Conservation (phyloP, 352 stramenopile species). For the Pythium phragmiticola region DNA sequence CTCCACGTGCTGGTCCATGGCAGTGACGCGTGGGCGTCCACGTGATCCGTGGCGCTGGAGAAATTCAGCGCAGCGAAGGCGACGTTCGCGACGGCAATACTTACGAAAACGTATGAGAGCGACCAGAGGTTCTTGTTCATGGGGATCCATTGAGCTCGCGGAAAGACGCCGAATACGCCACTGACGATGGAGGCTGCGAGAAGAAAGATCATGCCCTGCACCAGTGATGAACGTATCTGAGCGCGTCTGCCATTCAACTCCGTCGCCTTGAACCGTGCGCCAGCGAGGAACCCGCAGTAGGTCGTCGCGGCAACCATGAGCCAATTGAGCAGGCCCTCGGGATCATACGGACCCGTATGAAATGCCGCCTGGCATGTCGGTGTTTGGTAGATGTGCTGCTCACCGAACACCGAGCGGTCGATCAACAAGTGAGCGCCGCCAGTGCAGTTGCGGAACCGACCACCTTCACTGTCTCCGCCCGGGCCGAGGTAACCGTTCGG, state of each 20-base stretch:
- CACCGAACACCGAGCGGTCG: conserved; percentile 59
- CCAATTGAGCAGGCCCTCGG: conserved; percentile 79
- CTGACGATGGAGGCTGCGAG: background rate
- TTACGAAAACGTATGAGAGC: conserved; percentile 60
- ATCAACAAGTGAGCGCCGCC: conserved; percentile 76
- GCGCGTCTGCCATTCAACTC: background rate
- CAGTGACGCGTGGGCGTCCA: conserved; percentile 22
- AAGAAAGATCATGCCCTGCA: background rate
- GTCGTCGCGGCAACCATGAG: conserved; percentile 57
- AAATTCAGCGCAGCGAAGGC: conserved; percentile 25
- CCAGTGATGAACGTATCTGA: background rate
- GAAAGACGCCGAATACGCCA: conserved; percentile 18
- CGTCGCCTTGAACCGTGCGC: conserved; percentile 28
- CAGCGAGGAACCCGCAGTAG: conserved; percentile 66
- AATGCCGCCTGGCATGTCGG: conserved; percentile 62
- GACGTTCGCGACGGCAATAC: conserved; percentile 35
- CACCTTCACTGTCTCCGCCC: conserved; percentile 48
- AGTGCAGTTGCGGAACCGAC: conserved; percentile 58
- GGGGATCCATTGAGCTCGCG: conserved; percentile 39
- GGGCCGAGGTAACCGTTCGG: conserved; percentile 74
- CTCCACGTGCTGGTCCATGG: conserved; percentile 21
- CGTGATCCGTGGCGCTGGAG: background rate
- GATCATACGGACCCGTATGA: conserved; percentile 64
- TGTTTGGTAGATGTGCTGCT: conserved; percentile 57
- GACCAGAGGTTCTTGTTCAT: conserved; percentile 89